phyloP scores from a whole-genome alignment of 2,329 filamentous ascomycete genomes.

The Sporothrix pallida region DNA sequence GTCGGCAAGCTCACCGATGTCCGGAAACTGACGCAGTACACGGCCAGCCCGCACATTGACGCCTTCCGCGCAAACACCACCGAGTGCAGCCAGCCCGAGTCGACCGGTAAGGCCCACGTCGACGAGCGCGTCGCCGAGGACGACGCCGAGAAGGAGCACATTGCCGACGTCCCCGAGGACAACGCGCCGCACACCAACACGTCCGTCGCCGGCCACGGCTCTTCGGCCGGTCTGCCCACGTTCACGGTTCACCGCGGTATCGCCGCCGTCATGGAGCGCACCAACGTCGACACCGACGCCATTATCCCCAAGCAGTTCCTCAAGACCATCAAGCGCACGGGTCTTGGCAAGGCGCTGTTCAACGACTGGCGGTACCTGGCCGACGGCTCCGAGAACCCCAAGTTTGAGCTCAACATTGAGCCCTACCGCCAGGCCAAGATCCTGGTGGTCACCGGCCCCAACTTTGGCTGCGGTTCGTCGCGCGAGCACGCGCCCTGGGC shows the following conservation, averaged over 20 bases:
- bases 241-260: conserved; percentile 85
- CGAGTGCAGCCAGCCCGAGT: not conserved
- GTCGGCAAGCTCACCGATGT: conserved; percentile 92
- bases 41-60: conserved; percentile 64
- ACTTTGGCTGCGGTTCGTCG: conserved; percentile 93
- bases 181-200: conserved; percentile 68
- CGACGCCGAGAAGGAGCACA: conserved; percentile 58
- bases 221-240: conserved; percentile 73
- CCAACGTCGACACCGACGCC: conserved; percentile 97
- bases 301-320: conserved; percentile 99
- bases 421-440: conserved; percentile 86
- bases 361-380: conserved; percentile 78
- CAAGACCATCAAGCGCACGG: conserved; percentile 98
- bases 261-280: conserved; percentile 82
- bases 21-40: conserved; percentile 72
- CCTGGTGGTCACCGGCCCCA: conserved; percentile 85
- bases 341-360: conserved; percentile 87
- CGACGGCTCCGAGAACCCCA: conserved; percentile 74
- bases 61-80: conserved; percentile 50
- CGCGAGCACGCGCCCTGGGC: conserved; percentile 98
- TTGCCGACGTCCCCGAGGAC: conserved; percentile 67
- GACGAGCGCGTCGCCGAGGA: conserved; percentile 60
- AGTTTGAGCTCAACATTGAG: conserved; percentile 89
- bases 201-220: conserved; percentile 53
- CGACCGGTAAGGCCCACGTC: conserved; percentile 51